phyloP scores from a whole-genome alignment of 2,329 filamentous ascomycete species.

The Pseudofabraea citricarpa region DNA sequence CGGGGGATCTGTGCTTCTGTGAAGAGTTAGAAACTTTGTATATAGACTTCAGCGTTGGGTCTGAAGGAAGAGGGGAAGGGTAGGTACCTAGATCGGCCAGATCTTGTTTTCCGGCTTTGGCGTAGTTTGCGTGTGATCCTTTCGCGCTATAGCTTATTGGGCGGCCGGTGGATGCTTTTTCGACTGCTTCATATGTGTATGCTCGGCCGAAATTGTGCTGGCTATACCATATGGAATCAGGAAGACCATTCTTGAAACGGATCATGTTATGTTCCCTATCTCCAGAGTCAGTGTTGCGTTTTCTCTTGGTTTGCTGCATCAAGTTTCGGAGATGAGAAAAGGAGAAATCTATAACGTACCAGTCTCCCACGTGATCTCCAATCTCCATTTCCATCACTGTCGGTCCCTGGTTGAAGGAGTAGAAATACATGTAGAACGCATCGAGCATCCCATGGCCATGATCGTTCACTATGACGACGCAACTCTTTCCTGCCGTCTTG shows the following conservation, averaged over 20 bases:
- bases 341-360: no score
- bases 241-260: constrained; percentile 78
- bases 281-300: neutral
- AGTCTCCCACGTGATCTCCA: constrained; percentile 52
- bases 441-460: constrained; percentile 42
- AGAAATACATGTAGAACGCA: constrained; percentile 25
- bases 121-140: constrained; percentile 69
- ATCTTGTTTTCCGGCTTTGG: constrained; percentile 56
- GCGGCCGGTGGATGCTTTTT: constrained; percentile 70
- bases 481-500: constrained; percentile 38
- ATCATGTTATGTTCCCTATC: constrained; percentile 75
- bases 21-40: constrained; percentile 21
- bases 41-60: constrained; percentile 56
- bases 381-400: constrained; percentile 11
- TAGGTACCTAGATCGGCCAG: constrained; percentile 60
- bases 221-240: constrained; percentile 81
- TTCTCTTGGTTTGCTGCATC: neutral
- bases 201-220: constrained; percentile 87
- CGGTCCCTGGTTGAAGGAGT: constrained; percentile 22
- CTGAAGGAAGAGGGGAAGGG: no score
- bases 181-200: constrained; percentile 78
- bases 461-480: constrained; percentile 69
- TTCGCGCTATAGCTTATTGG: constrained; percentile 63
- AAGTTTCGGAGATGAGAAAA: no score
- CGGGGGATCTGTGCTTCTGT: constrained; percentile 41